phyloP scores from a whole-genome alignment of 1,284 basidiomycete species.

The Gymnopus androsaceus region DNA sequence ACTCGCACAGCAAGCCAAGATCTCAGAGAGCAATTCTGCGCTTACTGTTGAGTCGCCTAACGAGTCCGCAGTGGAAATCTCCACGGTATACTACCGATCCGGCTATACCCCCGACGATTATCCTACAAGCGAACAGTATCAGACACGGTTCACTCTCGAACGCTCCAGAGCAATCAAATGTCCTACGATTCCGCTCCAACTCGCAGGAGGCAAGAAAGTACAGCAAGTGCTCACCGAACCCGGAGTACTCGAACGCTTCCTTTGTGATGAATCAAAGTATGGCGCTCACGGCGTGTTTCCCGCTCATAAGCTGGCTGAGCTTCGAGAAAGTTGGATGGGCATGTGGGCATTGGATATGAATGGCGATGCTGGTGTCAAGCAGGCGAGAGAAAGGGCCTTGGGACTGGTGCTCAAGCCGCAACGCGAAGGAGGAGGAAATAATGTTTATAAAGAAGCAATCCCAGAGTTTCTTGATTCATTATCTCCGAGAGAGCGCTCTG shows the following conservation, averaged over 20 bases:
- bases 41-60: conserved; percentile 38
- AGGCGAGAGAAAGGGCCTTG: conserved; percentile 55
- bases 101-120: conserved; percentile 90
- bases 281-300: conserved; percentile 37
- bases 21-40: conserved; percentile 42
- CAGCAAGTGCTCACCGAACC: conserved; percentile 86
- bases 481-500: conserved; percentile 57
- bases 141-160: conserved; percentile 77
- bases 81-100: conserved; percentile 85
- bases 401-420: conserved; percentile 92
- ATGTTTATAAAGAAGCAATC: conserved; percentile 87
- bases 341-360: conserved; percentile 77
- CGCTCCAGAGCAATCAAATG: conserved; percentile 89
- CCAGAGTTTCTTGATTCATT: conserved; percentile 74
- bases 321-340: conserved; percentile 75
- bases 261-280: conserved; percentile 46
- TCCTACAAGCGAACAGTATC: conserved; percentile 60
- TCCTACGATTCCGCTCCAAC: conserved; percentile 87
- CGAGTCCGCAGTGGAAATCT: conserved; percentile 62
- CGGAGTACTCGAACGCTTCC: conserved; percentile 75
- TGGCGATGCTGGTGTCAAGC: conserved; percentile 49
- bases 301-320: conserved; percentile 44
- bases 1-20: conserved; percentile 51
- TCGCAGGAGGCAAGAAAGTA: conserved; percentile 95
- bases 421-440: conserved; percentile 96